These are phyloP conservation scores for Kalaharituber pfeilii DNA, from an alignment of 2,329 filamentous ascomycete species.

Conservation along the genomic window DNA sequence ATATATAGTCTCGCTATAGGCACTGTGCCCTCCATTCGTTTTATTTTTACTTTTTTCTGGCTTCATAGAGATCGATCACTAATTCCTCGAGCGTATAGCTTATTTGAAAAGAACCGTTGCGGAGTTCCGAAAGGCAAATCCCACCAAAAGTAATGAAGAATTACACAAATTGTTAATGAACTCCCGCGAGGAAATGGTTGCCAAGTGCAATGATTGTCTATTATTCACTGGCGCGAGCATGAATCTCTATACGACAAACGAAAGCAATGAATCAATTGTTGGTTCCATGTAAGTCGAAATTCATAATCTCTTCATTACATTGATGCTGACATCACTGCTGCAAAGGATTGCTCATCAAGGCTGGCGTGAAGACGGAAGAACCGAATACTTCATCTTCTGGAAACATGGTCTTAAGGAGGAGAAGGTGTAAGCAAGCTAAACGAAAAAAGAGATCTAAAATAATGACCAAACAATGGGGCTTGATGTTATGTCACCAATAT, in stretches of 20 bases:
- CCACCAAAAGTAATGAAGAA: conserved; percentile 50
- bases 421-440: conserved; percentile 57
- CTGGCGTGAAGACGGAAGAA: conserved; percentile 91
- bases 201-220: conserved; percentile 90
- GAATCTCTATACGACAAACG: conserved; percentile 80
- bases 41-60: too few relatives aligned
- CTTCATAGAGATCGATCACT: not conserved
- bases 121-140: conserved; percentile 42
- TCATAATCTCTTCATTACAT: not conserved
- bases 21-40: not conserved
- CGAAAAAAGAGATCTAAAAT: not conserved
- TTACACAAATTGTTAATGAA: conserved; percentile 61
- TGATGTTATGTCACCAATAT: too few relatives aligned
- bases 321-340: not conserved
- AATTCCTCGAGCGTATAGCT: conserved; percentile 31
- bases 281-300: too few relatives aligned
- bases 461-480: too few relatives aligned
- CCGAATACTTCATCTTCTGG: conserved; percentile 80
- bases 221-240: conserved; percentile 85
- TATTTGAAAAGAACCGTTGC: conserved; percentile 87
- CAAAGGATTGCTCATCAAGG: conserved; percentile 73
- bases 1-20: not conserved
- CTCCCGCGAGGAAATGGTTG: conserved; percentile 63
- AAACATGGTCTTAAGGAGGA: conserved; percentile 78
- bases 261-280: too few relatives aligned